A percentile compares a stretch with the other conserved stretches of the same genome.
Conservation (phyloP, 1,139 yeast genomes). For the Yamadazyma epiphylla region DNA sequence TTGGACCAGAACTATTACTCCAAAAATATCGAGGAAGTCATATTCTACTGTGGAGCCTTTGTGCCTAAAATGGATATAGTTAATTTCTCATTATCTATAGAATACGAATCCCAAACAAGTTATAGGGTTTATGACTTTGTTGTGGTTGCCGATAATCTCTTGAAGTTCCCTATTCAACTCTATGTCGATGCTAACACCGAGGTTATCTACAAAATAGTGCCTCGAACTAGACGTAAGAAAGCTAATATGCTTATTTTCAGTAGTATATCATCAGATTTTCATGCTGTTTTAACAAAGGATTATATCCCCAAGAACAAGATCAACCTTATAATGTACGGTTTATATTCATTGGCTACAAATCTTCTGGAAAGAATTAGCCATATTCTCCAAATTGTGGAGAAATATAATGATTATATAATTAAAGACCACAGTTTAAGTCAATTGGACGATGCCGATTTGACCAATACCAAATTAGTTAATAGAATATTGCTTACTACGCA, state of each 20-base stretch:
- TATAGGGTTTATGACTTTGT: not conserved
- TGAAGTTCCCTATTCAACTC: slow-evolving; percentile 3
- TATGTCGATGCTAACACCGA: slow-evolving; percentile 2
- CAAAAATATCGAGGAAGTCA: not conserved
- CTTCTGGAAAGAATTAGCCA: slow-evolving; percentile 19
- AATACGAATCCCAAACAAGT: not conserved
- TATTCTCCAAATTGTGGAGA: slow-evolving; percentile 14
- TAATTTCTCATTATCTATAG: not conserved
- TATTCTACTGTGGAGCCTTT: not conserved
- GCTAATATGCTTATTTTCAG: slow-evolving; percentile 3
- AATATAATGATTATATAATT: slow-evolving; percentile 11
- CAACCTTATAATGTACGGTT: slow-evolving; percentile 26
- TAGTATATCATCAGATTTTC: slow-evolving; percentile 21
- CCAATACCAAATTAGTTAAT: slow-evolving; percentile 4
- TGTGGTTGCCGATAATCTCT: not conserved
- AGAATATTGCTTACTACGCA: slow-evolving; percentile 7
- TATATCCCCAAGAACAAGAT: slow-evolving; percentile 26
- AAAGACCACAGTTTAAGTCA: not conserved
- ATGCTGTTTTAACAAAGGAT: slow-evolving; percentile 15
- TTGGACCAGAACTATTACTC: not conserved
- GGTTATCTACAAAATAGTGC: not conserved
- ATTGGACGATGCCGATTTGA: not conserved
- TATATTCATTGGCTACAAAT: slow-evolving; percentile 22
- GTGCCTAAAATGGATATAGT: not conserved
- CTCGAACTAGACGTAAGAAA: not conserved